Evolutionary conservation across 2,329 filamentous ascomycete genomes (phyloP).

Genomic region (Apiospora hydei): DNA sequence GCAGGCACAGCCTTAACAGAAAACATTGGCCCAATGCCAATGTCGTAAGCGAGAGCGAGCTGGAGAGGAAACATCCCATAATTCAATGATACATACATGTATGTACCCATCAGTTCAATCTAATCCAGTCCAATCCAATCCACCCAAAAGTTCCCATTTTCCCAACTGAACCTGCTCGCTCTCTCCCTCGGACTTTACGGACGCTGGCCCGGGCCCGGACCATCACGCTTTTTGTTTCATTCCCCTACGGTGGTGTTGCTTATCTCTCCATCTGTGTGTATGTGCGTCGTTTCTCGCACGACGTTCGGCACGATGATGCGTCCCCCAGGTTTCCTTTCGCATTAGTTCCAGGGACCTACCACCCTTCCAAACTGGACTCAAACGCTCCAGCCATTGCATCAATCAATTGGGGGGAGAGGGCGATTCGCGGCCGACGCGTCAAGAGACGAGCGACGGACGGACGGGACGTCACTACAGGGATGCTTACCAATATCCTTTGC

Average conservation of each 20-base stretch:
- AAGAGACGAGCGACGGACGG: background rate
- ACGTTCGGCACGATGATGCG: slow-evolving; percentile 1
- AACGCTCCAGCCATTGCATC: background rate
- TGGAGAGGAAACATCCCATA: background rate
- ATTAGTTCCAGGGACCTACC: background rate
- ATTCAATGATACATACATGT: background rate
- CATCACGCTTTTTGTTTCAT: slow-evolving; percentile 5
- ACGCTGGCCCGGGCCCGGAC: background rate
- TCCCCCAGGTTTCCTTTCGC: background rate
- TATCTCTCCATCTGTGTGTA: background rate
- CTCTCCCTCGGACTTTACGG: slow-evolving; percentile 6
- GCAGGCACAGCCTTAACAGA: slow-evolving; percentile 19
- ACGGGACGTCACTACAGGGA: slow-evolving; percentile 14
- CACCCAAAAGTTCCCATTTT: background rate
- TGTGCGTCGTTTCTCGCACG: slow-evolving; percentile 13
- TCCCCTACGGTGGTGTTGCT: background rate
- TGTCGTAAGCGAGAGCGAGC: slow-evolving; percentile 9
- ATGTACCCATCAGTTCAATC: background rate
- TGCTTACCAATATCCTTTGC: slow-evolving; percentile 20
- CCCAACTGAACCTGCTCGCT: background rate
- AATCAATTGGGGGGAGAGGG: background rate
- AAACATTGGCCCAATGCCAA: background rate
- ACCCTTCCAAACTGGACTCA: background rate
- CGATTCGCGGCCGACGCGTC: slow-evolving; percentile 19
- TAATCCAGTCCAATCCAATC: slow-evolving; percentile 3